Evolutionary conservation across 805 yeast genomes (phyloP).

Genomic region (Hanseniaspora mollemarum): DNA sequence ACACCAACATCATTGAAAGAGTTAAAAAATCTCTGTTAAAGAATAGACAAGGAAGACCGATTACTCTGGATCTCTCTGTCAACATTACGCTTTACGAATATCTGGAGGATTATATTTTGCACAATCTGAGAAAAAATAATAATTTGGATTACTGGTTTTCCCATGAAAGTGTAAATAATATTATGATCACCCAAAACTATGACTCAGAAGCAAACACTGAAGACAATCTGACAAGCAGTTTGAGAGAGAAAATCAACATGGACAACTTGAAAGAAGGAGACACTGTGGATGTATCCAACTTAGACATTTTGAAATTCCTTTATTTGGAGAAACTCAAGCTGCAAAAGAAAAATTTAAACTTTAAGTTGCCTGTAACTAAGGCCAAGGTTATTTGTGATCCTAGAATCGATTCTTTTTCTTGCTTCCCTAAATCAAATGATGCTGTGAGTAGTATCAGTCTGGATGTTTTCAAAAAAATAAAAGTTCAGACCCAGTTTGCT

Average conservation of each 20-base stretch:
- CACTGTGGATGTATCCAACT: not conserved
- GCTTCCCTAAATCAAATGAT: not conserved
- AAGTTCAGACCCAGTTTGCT: constrained; percentile 2
- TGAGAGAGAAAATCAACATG: not conserved
- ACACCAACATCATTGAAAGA: constrained; percentile 3
- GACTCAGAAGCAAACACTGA: not conserved
- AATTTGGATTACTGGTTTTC: constrained; percentile 15
- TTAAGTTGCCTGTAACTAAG: not conserved
- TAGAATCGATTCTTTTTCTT: not conserved
- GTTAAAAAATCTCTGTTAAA: constrained; percentile 9
- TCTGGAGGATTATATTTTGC: constrained; percentile 10
- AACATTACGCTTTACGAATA: constrained; percentile 14
- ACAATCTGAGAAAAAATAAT: constrained; percentile 10
- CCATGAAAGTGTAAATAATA: not conserved
- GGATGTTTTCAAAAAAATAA: constrained; percentile 9
- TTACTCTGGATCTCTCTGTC: constrained; percentile 8
- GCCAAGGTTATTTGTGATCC: constrained; percentile 7
- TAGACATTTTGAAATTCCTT: constrained; percentile 3
- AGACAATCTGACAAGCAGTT: not conserved
- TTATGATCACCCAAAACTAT: not conserved
- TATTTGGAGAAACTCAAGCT: constrained; percentile 5
- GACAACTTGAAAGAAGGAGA: constrained; percentile 7
- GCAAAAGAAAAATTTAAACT: not conserved
- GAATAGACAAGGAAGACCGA: constrained; percentile 17
- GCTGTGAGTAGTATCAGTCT: not conserved